These are phyloP conservation scores for Botrytis hyacinthi DNA, from an alignment of 2,329 filamentous ascomycete species.

Conservation along the genomic window DNA sequence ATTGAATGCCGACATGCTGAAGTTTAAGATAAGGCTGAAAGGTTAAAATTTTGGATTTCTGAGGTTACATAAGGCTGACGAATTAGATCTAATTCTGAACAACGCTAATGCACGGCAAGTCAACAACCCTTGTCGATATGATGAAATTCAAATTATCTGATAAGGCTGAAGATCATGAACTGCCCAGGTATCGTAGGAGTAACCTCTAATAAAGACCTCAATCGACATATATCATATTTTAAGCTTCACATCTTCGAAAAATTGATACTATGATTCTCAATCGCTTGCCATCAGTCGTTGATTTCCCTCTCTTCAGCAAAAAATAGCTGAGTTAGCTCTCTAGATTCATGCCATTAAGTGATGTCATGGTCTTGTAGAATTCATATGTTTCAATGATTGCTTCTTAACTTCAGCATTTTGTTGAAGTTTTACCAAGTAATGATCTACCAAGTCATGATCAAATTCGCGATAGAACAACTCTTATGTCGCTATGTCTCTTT, in stretches of 20 bases:
- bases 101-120: neutral
- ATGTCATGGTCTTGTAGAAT: neutral
- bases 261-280: neutral
- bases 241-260: neutral
- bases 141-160: neutral
- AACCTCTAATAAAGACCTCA: neutral
- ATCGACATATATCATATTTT: neutral
- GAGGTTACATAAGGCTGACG: constrained; percentile 17
- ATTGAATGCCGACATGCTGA: constrained; percentile 30
- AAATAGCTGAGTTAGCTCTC: neutral
- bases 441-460: neutral
- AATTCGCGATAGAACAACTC: neutral
- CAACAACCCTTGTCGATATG: neutral
- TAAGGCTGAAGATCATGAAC: neutral
- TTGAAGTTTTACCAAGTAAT: neutral
- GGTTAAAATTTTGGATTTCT: constrained; percentile 15
- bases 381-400: neutral
- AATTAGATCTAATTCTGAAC: neutral
- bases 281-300: neutral
- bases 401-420: neutral
- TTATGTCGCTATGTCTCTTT: neutral
- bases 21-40: constrained; percentile 34
- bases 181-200: neutral
- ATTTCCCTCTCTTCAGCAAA: neutral
- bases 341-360: neutral